Conservation (phyloP, 345 rosid species). For the Syzygium grande region DNA sequence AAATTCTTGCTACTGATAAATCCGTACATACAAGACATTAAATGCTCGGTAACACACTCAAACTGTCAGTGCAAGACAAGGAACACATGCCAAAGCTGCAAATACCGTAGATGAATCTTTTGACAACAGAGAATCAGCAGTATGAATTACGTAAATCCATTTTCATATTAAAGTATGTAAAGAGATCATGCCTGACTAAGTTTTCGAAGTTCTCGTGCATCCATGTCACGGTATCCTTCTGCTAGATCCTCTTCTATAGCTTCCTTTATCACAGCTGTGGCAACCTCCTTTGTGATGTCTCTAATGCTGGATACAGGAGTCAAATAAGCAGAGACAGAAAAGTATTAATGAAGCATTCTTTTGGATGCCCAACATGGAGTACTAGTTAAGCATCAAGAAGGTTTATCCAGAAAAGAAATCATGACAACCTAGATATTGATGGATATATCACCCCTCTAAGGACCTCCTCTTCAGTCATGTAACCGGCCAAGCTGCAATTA, state of each 20-base stretch:
- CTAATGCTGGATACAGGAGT: constrained; percentile 54
- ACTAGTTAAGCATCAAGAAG: background rate
- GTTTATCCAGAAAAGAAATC: background rate
- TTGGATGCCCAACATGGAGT: background rate
- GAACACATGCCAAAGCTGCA: background rate
- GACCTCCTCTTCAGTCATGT: constrained; percentile 93
- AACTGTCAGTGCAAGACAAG: too few species aligned
- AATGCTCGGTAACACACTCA: background rate
- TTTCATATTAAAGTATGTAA: background rate
- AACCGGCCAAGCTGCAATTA: constrained; percentile 72
- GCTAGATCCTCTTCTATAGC: constrained; percentile 75
- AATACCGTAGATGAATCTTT: background rate
- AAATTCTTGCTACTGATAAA: background rate
- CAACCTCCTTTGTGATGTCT: constrained; percentile 80
- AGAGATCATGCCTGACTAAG: constrained; percentile 34
- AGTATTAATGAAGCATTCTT: background rate
- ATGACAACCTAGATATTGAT: constrained; percentile 61
- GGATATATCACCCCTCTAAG: constrained; percentile 72
- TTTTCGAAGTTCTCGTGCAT: constrained; percentile 61
- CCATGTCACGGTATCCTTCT: constrained; percentile 79
- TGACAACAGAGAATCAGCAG: background rate
- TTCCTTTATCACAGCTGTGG: constrained; percentile 86
- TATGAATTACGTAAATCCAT: background rate
- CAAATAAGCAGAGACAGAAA: background rate
- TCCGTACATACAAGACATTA: background rate